phyloP scores from a whole-genome alignment of 805 yeast species.

The Alloascoidea hylecoeti region DNA sequence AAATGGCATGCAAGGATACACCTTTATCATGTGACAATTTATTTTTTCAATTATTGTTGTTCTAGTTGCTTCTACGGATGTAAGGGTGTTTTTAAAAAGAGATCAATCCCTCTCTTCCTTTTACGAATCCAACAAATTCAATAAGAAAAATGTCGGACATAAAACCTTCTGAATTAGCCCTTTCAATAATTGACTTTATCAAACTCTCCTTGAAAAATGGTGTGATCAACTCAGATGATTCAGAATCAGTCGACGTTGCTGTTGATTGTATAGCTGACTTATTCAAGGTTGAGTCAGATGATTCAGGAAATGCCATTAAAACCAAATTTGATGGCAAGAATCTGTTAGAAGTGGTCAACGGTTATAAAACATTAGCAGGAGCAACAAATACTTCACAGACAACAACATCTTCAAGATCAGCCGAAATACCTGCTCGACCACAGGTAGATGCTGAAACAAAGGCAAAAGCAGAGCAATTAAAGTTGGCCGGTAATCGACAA shows the following conservation, averaged over 20 bases:
- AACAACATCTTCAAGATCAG: constrained; percentile 5
- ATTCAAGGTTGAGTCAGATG: constrained; percentile 48
- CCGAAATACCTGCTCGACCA: constrained; percentile 7
- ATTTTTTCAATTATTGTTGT: no score
- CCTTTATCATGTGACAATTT: no score
- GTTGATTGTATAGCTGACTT: constrained; percentile 86
- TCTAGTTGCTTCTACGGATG: no score
- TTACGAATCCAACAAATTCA: no score
- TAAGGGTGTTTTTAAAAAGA: no score
- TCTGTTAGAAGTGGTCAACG: constrained; percentile 24
- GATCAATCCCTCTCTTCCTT: no score
- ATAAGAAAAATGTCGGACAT: constrained; percentile 1
- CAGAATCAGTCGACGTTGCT: constrained; percentile 87
- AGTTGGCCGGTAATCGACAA: constrained; percentile 78
- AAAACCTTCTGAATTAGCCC: constrained; percentile 24
- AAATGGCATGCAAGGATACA: no score
- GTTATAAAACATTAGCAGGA: constrained; percentile 7
- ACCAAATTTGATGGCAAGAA: constrained; percentile 12
- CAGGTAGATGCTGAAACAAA: constrained; percentile 37
- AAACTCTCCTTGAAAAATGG: constrained; percentile 42
- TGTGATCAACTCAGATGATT: constrained; percentile 60
- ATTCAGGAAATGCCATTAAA: constrained; percentile 20
- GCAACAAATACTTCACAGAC: constrained; percentile 4
- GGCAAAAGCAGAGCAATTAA: constrained; percentile 71
- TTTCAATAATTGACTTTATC: constrained; percentile 63